phyloP scores from a whole-genome alignment of 83 land plant genomes.

The Picea mariana region DNA sequence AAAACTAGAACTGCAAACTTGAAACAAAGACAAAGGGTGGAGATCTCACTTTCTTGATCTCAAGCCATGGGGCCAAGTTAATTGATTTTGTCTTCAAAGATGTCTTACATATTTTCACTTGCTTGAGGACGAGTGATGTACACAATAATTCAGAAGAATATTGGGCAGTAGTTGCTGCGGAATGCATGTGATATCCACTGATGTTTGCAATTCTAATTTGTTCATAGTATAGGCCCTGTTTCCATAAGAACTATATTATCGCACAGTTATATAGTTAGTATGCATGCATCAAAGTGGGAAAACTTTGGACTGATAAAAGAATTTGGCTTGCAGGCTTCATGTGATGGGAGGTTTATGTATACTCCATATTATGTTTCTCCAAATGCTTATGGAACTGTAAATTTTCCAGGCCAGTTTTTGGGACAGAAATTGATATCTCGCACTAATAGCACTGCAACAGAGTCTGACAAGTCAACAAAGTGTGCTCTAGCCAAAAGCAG shows the following conservation, averaged over 20 bases:
- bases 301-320: not conserved
- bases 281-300: not conserved
- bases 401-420: slow-evolving; percentile 12
- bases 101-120: too few species aligned
- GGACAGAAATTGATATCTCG: slow-evolving; percentile 11
- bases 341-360: slow-evolving; percentile 15
- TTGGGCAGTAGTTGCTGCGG: not conserved
- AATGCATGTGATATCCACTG: not conserved
- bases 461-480: slow-evolving; percentile 3
- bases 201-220: not conserved
- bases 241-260: not conserved
- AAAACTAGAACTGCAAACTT: too few species aligned
- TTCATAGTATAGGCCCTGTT: not conserved
- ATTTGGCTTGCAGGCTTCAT: slow-evolving; percentile 4
- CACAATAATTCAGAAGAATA: not conserved
- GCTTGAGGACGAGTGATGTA: not conserved
- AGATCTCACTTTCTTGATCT: too few species aligned
- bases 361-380: slow-evolving; percentile 17
- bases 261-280: not conserved
- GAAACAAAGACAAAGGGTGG: too few species aligned
- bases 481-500: not conserved
- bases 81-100: too few species aligned
- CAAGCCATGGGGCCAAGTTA: too few species aligned
- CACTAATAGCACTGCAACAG: slow-evolving; percentile 10
- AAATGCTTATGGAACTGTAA: not conserved